Base-by-base conservation (phyloP, 331 rosid species). In the Pyracantha coccinea region DNA sequence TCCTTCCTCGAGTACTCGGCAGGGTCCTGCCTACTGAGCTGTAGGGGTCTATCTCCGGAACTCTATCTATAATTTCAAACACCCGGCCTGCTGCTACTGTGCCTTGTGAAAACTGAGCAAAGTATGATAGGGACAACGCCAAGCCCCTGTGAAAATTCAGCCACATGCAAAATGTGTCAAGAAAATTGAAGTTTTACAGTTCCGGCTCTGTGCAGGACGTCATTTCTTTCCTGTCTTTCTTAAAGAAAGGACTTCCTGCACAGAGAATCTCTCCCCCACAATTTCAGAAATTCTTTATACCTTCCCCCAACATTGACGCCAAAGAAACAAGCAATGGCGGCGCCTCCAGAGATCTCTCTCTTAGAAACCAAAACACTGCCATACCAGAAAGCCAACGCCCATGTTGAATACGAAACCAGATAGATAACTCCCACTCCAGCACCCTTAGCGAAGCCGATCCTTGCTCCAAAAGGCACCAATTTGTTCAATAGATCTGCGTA, bases 351-450 rank as follows among this genome's bases (percentile, higher is more conserved):
- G 75, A 90, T 83, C 85, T 94, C 88, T 31, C 77, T 71, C 61
- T 13, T 77, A 24, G 87, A 28, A 70, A 91, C 89, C 82, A 94
- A 85, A 72, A 85, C 38, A 54, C 87, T 75, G 31, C 97, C 93
- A 70, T 91, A 94, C 95, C 92, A 94, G 79, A 94, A 94, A 73
- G 96, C 97, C 84, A 92, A 84, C 4, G 99, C 99, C 96, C 97
- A 90, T 25, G 93, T 94, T 69, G 96, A 83, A 80, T 92, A 94
- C 23, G 93, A 78, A 68, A 94, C 93, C 62, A 94, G 73, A 81
- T 91, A 92, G 50, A 92, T 91, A 50, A 92, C 78, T 28, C 99
- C 97, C 74, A 91, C 79, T 45, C 98, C 98, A 23, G 80, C 93
- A 79, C 98, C 97, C 68, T 91, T 91, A 5, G 96, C 89, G 79